Evolutionary conservation across 139 green algal genomes (phyloP).

Genomic region (Chlorella sp.): DNA sequence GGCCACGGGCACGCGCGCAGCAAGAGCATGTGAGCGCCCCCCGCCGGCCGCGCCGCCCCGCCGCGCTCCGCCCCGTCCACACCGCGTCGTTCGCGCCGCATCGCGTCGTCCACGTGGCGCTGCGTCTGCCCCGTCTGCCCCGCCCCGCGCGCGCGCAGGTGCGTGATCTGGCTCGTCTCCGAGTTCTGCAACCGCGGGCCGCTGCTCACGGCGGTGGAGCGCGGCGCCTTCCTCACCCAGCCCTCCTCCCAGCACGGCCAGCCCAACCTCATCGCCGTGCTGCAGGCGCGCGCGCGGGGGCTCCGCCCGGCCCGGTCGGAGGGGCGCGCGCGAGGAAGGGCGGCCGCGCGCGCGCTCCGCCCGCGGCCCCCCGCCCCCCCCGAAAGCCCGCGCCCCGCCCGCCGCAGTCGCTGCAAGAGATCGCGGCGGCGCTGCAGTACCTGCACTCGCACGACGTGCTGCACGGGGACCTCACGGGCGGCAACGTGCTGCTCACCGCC

Average conservation of each 20-base stretch:
- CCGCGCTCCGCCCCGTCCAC: no score
- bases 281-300: slow-evolving; percentile 14
- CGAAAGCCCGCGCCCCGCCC: not conserved
- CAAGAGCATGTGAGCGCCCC: no score
- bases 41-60: no score
- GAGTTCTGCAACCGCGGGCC: slow-evolving; percentile 56
- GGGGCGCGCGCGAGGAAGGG: not conserved
- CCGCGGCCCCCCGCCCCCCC: not conserved
- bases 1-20: no score
- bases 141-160: not conserved
- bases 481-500: slow-evolving; percentile 42
- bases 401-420: slow-evolving; percentile 43
- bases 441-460: slow-evolving; percentile 47
- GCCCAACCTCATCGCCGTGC: slow-evolving; percentile 47
- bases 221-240: slow-evolving; percentile 52
- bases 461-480: slow-evolving; percentile 42
- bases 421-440: slow-evolving; percentile 50
- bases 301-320: not conserved
- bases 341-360: not conserved
- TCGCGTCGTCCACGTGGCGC: no score
- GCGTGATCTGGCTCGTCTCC: slow-evolving; percentile 46
- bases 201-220: slow-evolving; percentile 51
- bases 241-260: slow-evolving; percentile 31
- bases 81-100: no score
- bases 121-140: not conserved